phyloP scores from a whole-genome alignment of 2,329 filamentous ascomycete genomes.

The Onygenales sp. region DNA sequence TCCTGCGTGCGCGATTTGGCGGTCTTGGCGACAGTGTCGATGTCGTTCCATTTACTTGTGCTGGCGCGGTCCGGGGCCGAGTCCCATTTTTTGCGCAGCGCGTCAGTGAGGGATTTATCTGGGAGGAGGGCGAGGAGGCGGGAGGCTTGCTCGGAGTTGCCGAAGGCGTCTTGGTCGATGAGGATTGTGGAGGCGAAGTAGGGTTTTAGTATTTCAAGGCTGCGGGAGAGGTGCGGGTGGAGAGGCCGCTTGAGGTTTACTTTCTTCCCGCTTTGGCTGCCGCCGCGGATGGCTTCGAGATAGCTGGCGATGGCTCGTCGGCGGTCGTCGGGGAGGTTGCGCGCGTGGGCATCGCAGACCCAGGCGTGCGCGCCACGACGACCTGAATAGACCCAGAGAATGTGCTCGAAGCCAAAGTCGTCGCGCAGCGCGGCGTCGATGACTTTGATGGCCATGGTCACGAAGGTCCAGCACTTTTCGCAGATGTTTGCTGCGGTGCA shows the following conservation, averaged over 20 bases:
- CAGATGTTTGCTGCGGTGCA: conserved; percentile 92
- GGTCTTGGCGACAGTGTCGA: conserved; percentile 72
- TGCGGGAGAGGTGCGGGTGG: conserved; percentile 81
- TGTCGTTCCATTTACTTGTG: conserved; percentile 83
- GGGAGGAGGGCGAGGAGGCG: conserved; percentile 78
- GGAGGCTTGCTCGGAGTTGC: conserved; percentile 57
- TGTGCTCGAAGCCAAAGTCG: conserved; percentile 94
- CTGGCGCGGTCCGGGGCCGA: conserved; percentile 69
- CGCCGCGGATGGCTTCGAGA: conserved; percentile 80
- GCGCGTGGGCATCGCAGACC: conserved; percentile 86
- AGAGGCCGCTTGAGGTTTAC: conserved; percentile 76
- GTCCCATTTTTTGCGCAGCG: conserved; percentile 84
- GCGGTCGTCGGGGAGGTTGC: conserved; percentile 75
- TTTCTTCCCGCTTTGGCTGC: conserved; percentile 74
- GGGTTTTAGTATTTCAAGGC: conserved; percentile 70
- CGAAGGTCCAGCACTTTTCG: conserved; percentile 89
- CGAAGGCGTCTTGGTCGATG: conserved; percentile 77
- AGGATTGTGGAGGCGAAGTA: conserved; percentile 82
- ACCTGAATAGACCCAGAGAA: conserved; percentile 97
- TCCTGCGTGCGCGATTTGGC: conserved; percentile 37
- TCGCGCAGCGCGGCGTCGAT: conserved; percentile 78
- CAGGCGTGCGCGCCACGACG: conserved; percentile 94
- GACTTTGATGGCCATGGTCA: conserved; percentile 95
- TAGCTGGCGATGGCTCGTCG: conserved; percentile 80
- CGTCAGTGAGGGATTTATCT: conserved; percentile 65